phyloP scores from a whole-genome alignment of 495 filamentous ascomycete genomes.

The Talaromyces liani region DNA sequence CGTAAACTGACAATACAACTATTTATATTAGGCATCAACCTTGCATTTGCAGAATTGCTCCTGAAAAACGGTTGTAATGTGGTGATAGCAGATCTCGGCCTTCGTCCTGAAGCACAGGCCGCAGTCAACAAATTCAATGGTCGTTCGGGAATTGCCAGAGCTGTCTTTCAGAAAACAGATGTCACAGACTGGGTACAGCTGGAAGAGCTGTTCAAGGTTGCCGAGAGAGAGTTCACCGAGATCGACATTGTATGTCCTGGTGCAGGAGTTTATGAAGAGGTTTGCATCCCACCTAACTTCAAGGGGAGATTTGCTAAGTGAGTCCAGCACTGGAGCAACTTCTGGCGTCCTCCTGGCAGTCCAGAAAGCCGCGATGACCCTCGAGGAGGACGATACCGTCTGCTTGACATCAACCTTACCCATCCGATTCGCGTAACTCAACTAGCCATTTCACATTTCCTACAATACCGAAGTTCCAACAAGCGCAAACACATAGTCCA shows the following conservation, averaged over 20 bases:
- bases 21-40: slow-evolving; percentile 37
- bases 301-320: background rate
- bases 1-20: background rate
- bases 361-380: slow-evolving; percentile 40
- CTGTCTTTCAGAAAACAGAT: slow-evolving; percentile 56
- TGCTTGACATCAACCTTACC: slow-evolving; percentile 60
- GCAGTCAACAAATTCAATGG: slow-evolving; percentile 44
- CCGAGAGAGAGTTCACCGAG: slow-evolving; percentile 46
- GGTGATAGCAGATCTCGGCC: slow-evolving; percentile 55
- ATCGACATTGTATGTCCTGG: slow-evolving; percentile 62
- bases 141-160: slow-evolving; percentile 27
- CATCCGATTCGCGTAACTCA: slow-evolving; percentile 64
- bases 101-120: slow-evolving; percentile 55
- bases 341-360: slow-evolving; percentile 57
- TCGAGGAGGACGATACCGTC: slow-evolving; percentile 42
- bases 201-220: slow-evolving; percentile 48
- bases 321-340: slow-evolving; percentile 49
- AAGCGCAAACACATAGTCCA: slow-evolving; percentile 48
- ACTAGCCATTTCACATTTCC: slow-evolving; percentile 54
- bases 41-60: slow-evolving; percentile 52
- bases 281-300: slow-evolving; percentile 12
- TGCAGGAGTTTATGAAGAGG: slow-evolving; percentile 62
- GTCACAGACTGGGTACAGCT: slow-evolving; percentile 55
- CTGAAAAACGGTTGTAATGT: slow-evolving; percentile 56
- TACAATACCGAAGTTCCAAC: slow-evolving; percentile 19